Percentiles rank a stretch among this genome's conserved stretches.
These are phyloP conservation scores for Amoebophrya sp. DNA, from an alignment of 169 alveolate species.

Conservation along the genomic window DNA sequence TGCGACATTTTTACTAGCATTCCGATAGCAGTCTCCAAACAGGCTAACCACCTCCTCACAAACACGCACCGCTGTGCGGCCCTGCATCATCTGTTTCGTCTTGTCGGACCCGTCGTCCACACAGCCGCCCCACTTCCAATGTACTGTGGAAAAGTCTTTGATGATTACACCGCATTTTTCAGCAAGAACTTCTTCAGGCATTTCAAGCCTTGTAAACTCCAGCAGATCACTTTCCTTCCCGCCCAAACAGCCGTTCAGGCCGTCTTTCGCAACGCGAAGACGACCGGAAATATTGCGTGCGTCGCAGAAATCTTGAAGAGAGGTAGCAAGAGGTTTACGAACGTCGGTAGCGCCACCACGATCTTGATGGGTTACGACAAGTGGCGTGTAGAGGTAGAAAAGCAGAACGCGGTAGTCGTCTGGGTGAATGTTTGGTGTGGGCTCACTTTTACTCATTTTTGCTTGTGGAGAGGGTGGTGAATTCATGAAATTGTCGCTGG, in stretches of 20 bases:
- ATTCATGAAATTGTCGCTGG: too few species aligned
- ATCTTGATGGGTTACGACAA: too few species aligned
- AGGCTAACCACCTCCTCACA: background rate
- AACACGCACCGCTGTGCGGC: background rate
- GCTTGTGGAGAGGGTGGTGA: too few species aligned
- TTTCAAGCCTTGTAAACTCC: too few species aligned
- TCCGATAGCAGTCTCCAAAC: background rate
- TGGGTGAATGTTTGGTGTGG: too few species aligned
- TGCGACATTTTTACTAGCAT: background rate
- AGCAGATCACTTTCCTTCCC: background rate
- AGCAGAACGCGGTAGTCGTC: background rate
- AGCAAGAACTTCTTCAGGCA: too few species aligned
- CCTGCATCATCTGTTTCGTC: background rate
- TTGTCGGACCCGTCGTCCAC: background rate
- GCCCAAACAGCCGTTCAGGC: background rate
- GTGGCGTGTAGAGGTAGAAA: background rate
- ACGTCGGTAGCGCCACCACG: too few species aligned
- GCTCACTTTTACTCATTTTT: too few species aligned
- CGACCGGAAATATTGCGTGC: background rate
- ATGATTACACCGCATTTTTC: background rate
- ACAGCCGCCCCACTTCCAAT: background rate
- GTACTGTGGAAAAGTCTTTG: background rate
- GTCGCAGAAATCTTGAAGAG: background rate
- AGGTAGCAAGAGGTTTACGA: background rate
- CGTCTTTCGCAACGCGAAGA: background rate